These are phyloP conservation scores for Cornus florida DNA, from an alignment of 148 eudicot genomes.

Conservation along the genomic window DNA sequence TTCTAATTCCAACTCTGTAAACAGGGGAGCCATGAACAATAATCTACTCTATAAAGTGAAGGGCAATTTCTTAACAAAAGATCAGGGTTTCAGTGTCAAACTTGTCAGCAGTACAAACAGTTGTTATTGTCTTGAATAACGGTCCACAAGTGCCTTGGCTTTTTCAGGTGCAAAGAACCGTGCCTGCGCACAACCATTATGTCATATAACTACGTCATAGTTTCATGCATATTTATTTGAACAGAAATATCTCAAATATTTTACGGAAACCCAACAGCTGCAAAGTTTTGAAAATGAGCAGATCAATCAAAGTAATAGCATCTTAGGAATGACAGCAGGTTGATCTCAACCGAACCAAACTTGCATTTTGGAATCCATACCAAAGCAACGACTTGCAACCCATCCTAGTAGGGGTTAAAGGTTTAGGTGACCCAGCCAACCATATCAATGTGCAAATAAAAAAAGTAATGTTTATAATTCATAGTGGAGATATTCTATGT, in stretches of 20 bases:
- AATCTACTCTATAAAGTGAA: not conserved
- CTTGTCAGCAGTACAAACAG: not conserved
- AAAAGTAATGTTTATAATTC: too few relatives aligned
- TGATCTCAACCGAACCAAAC: too few relatives aligned
- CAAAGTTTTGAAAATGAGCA: not conserved
- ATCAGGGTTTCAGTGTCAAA: not conserved
- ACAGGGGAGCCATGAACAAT: too few relatives aligned
- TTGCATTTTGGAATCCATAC: too few relatives aligned
- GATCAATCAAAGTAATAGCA: too few relatives aligned
- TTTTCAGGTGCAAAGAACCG: slow-evolving; percentile 95
- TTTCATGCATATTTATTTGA: not conserved
- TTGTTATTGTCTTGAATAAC: slow-evolving; percentile 55
- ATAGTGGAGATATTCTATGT: too few relatives aligned
- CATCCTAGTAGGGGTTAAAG: too few relatives aligned
- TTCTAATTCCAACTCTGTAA: too few relatives aligned
- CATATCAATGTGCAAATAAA: too few relatives aligned
- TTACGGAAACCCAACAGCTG: not conserved
- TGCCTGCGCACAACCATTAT: slow-evolving; percentile 52
- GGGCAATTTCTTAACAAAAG: not conserved
- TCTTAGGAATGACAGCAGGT: too few relatives aligned
- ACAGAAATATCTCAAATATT: not conserved
- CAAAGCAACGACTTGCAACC: too few relatives aligned
- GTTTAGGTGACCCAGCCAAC: too few relatives aligned
- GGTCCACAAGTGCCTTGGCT: slow-evolving; percentile 86
- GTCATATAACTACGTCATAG: not conserved